Conservation (phyloP, 208 protist genomes). For the Leishmania tropica region DNA sequence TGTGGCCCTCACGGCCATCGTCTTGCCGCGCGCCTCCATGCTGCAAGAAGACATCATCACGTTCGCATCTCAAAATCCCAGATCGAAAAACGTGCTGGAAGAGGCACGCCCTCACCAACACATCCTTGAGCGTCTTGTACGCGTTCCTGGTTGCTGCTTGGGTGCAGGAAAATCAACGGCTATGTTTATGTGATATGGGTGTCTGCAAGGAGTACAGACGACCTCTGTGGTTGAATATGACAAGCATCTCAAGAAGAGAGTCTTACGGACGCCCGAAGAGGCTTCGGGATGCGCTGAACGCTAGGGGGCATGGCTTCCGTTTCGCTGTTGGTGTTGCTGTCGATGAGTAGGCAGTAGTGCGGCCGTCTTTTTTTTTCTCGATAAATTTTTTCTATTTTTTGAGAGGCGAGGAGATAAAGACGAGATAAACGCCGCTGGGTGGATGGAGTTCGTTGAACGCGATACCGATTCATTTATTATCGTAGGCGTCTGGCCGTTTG, state of each 20-base stretch:
- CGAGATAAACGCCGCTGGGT: neutral
- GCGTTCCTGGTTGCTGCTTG: conserved; percentile 36
- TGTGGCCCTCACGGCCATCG: conserved; percentile 45
- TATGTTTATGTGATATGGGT: neutral
- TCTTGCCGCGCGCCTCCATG: conserved; percentile 48
- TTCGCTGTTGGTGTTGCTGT: neutral
- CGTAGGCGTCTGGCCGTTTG: neutral
- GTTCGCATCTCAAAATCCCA: conserved; percentile 64
- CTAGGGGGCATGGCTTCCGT: neutral
- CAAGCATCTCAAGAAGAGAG: neutral
- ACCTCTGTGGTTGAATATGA: neutral
- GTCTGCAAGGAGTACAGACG: neutral
- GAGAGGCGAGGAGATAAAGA: neutral
- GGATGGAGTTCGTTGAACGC: neutral
- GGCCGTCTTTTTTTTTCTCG: neutral
- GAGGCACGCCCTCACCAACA: conserved; percentile 44
- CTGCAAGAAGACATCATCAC: conserved; percentile 78
- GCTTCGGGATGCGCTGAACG: neutral
- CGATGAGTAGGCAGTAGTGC: neutral
- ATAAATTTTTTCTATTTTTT: neutral
- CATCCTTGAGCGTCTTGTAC: conserved; percentile 44
- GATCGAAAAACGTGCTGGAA: conserved; percentile 35
- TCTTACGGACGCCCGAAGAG: neutral
- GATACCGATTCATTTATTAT: neutral
- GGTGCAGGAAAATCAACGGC: neutral